These are phyloP conservation scores for Phaeomoniella chlamydospora DNA, from an alignment of 2,329 filamentous ascomycete genomes.

Conservation along the genomic window DNA sequence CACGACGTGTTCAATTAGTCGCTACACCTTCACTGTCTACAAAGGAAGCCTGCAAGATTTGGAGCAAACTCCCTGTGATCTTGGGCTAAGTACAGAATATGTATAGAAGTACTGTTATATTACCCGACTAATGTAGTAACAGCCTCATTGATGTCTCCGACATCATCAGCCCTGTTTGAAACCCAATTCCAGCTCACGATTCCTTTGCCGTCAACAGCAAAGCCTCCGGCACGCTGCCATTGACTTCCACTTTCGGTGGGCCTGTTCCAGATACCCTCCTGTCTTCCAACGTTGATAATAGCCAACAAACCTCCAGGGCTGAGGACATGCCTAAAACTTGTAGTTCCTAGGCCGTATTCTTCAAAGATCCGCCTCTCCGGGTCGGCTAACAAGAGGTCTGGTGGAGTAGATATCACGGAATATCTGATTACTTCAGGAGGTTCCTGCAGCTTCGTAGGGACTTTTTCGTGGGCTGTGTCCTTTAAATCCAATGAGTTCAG, in stretches of 20 bases:
- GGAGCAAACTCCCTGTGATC: too few relatives aligned
- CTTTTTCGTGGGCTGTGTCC: not conserved
- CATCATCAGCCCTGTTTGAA: slow-evolving; percentile 3
- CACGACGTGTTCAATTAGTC: too few relatives aligned
- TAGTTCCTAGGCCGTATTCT: slow-evolving; percentile 50
- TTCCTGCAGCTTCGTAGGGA: not conserved
- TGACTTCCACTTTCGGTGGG: slow-evolving; percentile 13
- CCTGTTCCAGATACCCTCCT: slow-evolving; percentile 48
- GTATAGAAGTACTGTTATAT: too few relatives aligned
- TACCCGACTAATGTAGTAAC: too few relatives aligned
- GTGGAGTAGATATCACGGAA: slow-evolving; percentile 24
- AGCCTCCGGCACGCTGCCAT: slow-evolving; percentile 11
- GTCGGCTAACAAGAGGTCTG: slow-evolving; percentile 46
- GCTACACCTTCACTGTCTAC: too few relatives aligned
- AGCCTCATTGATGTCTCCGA: slow-evolving; percentile 3
- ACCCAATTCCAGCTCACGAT: slow-evolving; percentile 2
- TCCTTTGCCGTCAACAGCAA: slow-evolving; percentile 3
- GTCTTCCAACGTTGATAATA: slow-evolving; percentile 42
- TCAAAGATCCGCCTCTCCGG: slow-evolving; percentile 45
- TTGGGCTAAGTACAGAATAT: too few relatives aligned
- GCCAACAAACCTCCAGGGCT: slow-evolving; percentile 42
- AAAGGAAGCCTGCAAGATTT: too few relatives aligned
- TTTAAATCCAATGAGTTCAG: slow-evolving; percentile 34
- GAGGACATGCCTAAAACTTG: slow-evolving; percentile 47
- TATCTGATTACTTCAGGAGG: not conserved